Conservation (phyloP, 139 green algal genomes). For the Bryopsis sp. region DNA sequence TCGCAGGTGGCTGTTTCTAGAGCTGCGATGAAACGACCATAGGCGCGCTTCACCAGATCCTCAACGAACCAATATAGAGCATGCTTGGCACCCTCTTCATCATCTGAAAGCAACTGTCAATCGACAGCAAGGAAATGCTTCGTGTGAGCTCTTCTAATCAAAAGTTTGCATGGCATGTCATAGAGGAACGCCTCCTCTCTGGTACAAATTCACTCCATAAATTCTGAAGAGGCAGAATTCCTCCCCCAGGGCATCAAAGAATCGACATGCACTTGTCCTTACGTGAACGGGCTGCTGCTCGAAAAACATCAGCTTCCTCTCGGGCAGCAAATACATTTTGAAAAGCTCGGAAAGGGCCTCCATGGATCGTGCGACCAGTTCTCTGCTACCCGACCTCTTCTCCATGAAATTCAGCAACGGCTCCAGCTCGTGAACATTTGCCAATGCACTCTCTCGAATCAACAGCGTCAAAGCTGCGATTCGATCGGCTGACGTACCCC, state of each 20-base stretch:
- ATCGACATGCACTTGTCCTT: neutral
- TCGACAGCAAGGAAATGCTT: too few relatives aligned
- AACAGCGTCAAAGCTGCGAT: neutral
- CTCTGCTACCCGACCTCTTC: neutral
- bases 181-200: too few relatives aligned
- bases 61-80: constrained; percentile 3
- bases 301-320: neutral
- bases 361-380: neutral
- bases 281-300: neutral
- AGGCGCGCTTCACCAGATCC: neutral
- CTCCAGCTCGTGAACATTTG: constrained; percentile 3
- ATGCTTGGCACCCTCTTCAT: neutral
- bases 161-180: too few relatives aligned
- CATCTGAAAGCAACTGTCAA: neutral
- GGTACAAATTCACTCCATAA: too few relatives aligned
- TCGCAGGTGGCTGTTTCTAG: neutral
- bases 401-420: neutral
- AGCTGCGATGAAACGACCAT: neutral
- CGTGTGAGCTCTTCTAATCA: too few relatives aligned
- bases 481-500: neutral
- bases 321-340: neutral
- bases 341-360: neutral
- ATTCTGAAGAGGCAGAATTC: too few relatives aligned
- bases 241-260: neutral
- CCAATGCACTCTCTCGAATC: neutral